A percentile compares a stretch with the other conserved stretches of the same genome.
Conservation (phyloP, 768 basidiomycete genomes). For the Paxillus rubicundulus region DNA sequence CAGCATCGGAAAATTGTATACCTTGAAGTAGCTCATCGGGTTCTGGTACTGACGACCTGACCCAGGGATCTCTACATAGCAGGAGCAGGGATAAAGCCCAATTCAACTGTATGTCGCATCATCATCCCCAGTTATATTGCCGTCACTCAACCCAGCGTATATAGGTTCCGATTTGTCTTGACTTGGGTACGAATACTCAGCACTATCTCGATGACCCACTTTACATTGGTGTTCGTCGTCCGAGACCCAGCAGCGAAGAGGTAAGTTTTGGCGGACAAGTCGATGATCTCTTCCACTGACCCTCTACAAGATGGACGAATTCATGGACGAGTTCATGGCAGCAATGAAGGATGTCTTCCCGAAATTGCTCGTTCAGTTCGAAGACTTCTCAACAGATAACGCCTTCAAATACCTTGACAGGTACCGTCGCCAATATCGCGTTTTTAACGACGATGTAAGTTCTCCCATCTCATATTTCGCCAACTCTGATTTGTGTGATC, state of each 20-base stretch:
- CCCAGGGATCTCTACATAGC: slow-evolving; percentile 64
- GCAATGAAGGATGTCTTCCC: slow-evolving; percentile 66
- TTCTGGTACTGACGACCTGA: not conserved
- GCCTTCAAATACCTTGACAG: slow-evolving; percentile 71
- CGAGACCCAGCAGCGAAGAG: slow-evolving; percentile 45
- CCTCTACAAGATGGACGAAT: slow-evolving; percentile 54
- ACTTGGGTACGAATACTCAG: slow-evolving; percentile 75
- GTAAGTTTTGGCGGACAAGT: slow-evolving; percentile 22
- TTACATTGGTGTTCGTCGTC: slow-evolving; percentile 68
- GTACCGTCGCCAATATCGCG: slow-evolving; percentile 55
- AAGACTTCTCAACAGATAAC: slow-evolving; percentile 76
- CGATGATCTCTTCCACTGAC: not conserved
- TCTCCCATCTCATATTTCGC: not conserved
- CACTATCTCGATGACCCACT: slow-evolving; percentile 66
- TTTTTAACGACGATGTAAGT: slow-evolving; percentile 74
- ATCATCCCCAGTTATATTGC: not conserved
- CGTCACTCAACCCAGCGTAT: not conserved
- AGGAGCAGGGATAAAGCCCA: slow-evolving; percentile 62
- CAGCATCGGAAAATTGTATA: slow-evolving; percentile 70
- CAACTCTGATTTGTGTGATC: slow-evolving; percentile 4
- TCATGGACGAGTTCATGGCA: slow-evolving; percentile 76
- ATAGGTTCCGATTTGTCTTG: slow-evolving; percentile 63
- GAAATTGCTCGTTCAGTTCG: slow-evolving; percentile 67
- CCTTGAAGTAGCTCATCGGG: slow-evolving; percentile 8
- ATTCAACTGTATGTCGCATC: slow-evolving; percentile 36